Base-by-base conservation (phyloP, 495 filamentous ascomycete genomes). In the Physcia stellaris region DNA sequence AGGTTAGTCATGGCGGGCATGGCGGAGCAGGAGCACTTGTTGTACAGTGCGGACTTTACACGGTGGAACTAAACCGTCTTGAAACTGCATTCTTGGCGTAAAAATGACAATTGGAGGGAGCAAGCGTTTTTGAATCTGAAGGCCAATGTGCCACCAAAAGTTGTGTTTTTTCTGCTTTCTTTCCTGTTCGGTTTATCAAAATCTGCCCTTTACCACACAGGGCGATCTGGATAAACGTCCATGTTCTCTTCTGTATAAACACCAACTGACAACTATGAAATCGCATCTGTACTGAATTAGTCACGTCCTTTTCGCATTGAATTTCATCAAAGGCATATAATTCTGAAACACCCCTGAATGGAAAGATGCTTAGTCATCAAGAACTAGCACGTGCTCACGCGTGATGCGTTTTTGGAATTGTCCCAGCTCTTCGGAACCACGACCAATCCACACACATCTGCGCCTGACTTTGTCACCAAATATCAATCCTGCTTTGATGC, bases 21-120 rank as follows among this genome's bases (percentile, higher is more conserved):
- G 68, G 67, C 52, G 23, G 59, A 59, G 36, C 55, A 60, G n/a
- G 66, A 75, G 38, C 54, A 62, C 20, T 35, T 75, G 27, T 57
- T 71, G 18, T 66, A 72, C 6, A 64, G 61, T 41, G 54, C 77
- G 29, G 73, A 79, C 52, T 79, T 77, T 45, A 76, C 73, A 0
- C 64, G 67, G 49, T 79, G 74, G 74, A 47, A 45, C 7, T 48
- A 28, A 48, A 28, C 9, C 26, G 13, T 13, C 7, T 28, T 7
- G 26, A 13, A 28, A 7, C 9, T 7, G 7, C 26, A 28, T 28
- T 28, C 26, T 28, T 7, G 26, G 13, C 26, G 13, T 28, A 13
- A 7, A 13, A 13, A 28, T 28, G 26, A 28, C 26, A 28, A 28
- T 7, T 28, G 9, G 9, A 28, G 26, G 26, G 9, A 28, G 26